phyloP scores from a whole-genome alignment of 2,329 filamentous ascomycete genomes.

The Colletotrichum lini region DNA sequence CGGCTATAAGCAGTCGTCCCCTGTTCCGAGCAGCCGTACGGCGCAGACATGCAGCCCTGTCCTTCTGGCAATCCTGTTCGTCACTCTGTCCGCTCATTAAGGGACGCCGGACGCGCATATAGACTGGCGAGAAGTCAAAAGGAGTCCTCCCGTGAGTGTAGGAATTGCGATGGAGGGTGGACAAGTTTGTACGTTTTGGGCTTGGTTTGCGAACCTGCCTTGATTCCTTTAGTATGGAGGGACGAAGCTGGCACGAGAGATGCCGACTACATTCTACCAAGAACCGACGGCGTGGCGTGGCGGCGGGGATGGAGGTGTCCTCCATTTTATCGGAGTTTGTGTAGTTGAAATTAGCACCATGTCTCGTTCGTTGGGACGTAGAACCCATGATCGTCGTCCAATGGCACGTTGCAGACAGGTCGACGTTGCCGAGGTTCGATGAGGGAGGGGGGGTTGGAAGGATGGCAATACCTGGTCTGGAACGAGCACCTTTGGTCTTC shows the following conservation, averaged over 20 bases:
- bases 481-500: neutral
- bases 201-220: constrained; percentile 30
- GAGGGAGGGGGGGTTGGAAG: constrained; percentile 1
- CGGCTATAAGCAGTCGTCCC: neutral
- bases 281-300: constrained; percentile 26
- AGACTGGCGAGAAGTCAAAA: neutral
- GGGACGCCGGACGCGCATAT: neutral
- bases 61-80: neutral
- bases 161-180: constrained; percentile 12
- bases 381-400: constrained; percentile 19
- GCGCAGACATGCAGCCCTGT: constrained; percentile 20
- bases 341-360: constrained; percentile 35
- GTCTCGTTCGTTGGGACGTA: neutral
- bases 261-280: constrained; percentile 6
- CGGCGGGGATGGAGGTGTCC: neutral
- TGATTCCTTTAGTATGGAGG: neutral
- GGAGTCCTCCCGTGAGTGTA: neutral
- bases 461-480: neutral
- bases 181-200: constrained; percentile 25
- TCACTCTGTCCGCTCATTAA: neutral
- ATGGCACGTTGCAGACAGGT: constrained; percentile 14
- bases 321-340: constrained; percentile 1
- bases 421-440: constrained; percentile 35
- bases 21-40: neutral
- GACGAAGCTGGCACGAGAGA: neutral